Conservation (phyloP, 1,139 yeast genomes). For the Hyphopichia khmerensis region DNA sequence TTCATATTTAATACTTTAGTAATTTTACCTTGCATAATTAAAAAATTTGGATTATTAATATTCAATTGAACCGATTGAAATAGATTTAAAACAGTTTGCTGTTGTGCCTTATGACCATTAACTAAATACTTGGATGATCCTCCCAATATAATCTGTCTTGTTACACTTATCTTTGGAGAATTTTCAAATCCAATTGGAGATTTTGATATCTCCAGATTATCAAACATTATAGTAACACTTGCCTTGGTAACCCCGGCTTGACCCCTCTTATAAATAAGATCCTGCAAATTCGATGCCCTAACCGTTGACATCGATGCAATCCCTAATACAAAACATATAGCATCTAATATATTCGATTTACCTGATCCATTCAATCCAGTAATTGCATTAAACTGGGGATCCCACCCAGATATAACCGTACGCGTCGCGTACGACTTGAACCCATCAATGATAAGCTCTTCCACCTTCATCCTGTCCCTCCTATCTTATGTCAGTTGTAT, state of each 20-base stretch:
- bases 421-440: constrained; percentile 97
- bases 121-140: constrained; percentile 90
- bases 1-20: constrained; percentile 97
- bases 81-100: constrained; percentile 83
- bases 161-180: constrained; percentile 79
- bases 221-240: constrained; percentile 92
- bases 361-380: constrained; percentile 98
- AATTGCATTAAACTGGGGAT: constrained; percentile 92
- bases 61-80: constrained; percentile 95
- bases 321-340: constrained; percentile 97
- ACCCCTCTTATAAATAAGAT: constrained; percentile 92
- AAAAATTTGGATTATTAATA: constrained; percentile 93
- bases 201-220: constrained; percentile 70
- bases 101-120: constrained; percentile 96
- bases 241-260: constrained; percentile 99
- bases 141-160: constrained; percentile 88
- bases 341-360: constrained; percentile 90
- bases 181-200: constrained; percentile 90
- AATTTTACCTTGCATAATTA: constrained; percentile 98
- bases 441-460: constrained; percentile 94
- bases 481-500: too few relatives aligned
- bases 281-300: constrained; percentile 90
- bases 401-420: constrained; percentile 96
- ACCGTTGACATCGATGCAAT: constrained; percentile 92
- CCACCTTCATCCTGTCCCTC: constrained; percentile 96